These are phyloP conservation scores for Backusella psychrophila DNA, from an alignment of 192 early-diverging fungal genomes.

Conservation along the genomic window DNA sequence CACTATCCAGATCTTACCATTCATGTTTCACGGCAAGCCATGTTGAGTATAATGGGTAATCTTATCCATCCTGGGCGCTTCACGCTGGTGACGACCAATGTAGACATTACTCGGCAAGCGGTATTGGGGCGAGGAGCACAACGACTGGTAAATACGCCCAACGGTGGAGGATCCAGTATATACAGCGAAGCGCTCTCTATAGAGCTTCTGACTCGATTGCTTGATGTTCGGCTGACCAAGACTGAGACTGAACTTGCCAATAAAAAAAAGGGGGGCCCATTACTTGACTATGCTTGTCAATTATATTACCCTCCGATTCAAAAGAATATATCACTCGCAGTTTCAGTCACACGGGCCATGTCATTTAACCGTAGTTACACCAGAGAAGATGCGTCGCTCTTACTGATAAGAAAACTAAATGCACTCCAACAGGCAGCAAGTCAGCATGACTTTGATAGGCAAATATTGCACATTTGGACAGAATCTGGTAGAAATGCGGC, in stretches of 20 bases:
- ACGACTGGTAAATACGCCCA: slow-evolving; percentile 26
- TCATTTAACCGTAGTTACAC: slow-evolving; percentile 38
- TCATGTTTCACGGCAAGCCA: background rate
- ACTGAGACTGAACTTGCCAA: slow-evolving; percentile 54
- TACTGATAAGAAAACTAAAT: slow-evolving; percentile 43
- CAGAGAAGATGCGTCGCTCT: slow-evolving; percentile 32
- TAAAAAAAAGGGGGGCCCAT: slow-evolving; percentile 37
- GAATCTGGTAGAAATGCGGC: slow-evolving; percentile 32
- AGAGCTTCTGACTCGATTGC: slow-evolving; percentile 42
- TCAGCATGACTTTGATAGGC: slow-evolving; percentile 40
- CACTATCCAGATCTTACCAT: background rate
- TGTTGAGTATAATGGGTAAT: background rate
- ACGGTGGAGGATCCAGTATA: slow-evolving; percentile 48
- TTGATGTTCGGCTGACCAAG: slow-evolving; percentile 42
- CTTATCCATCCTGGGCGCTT: background rate
- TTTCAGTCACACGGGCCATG: slow-evolving; percentile 50
- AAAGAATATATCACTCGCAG: slow-evolving; percentile 32
- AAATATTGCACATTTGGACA: slow-evolving; percentile 53
- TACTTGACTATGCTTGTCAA: slow-evolving; percentile 48
- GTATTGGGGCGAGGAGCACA: background rate
- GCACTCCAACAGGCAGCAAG: slow-evolving; percentile 41
- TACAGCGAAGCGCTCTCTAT: slow-evolving; percentile 47
- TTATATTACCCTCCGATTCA: slow-evolving; percentile 10
- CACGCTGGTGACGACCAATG: background rate
- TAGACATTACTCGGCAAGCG: background rate